phyloP scores from a whole-genome alignment of 306 rosid genomes.

The Casuarina equisetifolia region DNA sequence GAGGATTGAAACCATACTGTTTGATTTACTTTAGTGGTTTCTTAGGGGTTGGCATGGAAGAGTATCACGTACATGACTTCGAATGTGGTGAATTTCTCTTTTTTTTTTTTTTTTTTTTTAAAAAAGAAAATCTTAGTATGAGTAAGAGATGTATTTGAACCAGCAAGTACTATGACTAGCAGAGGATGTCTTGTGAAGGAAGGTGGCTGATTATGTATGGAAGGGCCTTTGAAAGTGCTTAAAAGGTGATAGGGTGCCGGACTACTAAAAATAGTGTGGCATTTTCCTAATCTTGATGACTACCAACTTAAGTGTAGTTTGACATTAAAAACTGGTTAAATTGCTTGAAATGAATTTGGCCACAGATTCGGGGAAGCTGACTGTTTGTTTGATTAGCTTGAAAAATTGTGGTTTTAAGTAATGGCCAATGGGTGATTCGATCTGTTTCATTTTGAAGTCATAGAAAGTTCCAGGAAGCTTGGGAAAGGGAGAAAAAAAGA shows the following conservation, averaged over 20 bases:
- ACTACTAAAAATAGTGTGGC: neutral
- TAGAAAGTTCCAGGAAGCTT: neutral
- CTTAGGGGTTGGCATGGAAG: neutral
- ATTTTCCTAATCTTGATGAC: neutral
- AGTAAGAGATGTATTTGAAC: neutral
- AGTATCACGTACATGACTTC: neutral
- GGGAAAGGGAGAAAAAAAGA: neutral
- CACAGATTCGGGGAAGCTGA: neutral
- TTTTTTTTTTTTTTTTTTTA: no score
- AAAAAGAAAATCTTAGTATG: no score
- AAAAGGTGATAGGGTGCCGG: neutral
- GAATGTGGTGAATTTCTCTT: neutral
- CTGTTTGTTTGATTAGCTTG: neutral
- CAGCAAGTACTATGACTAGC: no score
- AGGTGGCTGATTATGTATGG: neutral
- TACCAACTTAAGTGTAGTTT: neutral
- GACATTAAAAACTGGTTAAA: neutral
- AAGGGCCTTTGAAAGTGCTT: neutral
- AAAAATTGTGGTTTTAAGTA: neutral
- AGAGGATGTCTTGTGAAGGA: neutral
- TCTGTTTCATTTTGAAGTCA: neutral
- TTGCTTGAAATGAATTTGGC: neutral
- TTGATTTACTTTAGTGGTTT: neutral
- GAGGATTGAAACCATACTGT: neutral
- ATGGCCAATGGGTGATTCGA: neutral